Evolutionary conservation across 495 filamentous ascomycete genomes (phyloP).

Genomic region (Neurospora sp.): DNA sequence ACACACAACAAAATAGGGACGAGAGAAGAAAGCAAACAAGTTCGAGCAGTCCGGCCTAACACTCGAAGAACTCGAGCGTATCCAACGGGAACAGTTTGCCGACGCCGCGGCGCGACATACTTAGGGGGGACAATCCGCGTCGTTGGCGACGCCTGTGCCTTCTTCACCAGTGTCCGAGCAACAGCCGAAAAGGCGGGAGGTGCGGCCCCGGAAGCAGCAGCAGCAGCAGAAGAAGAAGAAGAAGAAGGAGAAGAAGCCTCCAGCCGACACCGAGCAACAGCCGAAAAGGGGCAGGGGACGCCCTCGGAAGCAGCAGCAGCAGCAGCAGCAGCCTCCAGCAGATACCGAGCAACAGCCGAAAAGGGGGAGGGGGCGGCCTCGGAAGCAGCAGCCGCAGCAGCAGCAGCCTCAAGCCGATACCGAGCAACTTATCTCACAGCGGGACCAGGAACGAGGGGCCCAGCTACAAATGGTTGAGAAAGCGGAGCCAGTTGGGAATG

Average conservation of each 20-base stretch:
- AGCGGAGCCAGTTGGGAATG: not conserved
- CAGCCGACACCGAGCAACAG: not conserved
- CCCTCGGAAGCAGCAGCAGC: not conserved
- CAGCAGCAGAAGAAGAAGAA: not conserved
- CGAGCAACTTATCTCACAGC: not conserved
- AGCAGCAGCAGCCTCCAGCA: not conserved
- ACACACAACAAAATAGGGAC: constrained; percentile 45
- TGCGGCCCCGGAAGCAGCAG: not conserved
- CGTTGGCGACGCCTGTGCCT: not conserved
- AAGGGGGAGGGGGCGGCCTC: not conserved
- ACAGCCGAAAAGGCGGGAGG: not conserved
- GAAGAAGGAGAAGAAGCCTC: not conserved
- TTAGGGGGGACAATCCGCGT: constrained; percentile 2
- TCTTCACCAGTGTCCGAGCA: not conserved
- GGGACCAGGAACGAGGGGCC: not conserved
- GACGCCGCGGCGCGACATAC: constrained; percentile 50
- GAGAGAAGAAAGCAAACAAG: constrained; percentile 95
- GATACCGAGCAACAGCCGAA: not conserved
- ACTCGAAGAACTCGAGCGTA: constrained; percentile 74
- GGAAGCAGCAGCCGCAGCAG: not conserved
- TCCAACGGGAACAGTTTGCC: constrained; percentile 86
- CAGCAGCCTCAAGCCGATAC: not conserved
- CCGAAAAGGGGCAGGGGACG: not conserved
- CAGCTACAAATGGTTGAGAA: not conserved
- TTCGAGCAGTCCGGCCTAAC: constrained; percentile 87